phyloP scores from a whole-genome alignment of 306 rosid genomes.

The Dryas octopetala region DNA sequence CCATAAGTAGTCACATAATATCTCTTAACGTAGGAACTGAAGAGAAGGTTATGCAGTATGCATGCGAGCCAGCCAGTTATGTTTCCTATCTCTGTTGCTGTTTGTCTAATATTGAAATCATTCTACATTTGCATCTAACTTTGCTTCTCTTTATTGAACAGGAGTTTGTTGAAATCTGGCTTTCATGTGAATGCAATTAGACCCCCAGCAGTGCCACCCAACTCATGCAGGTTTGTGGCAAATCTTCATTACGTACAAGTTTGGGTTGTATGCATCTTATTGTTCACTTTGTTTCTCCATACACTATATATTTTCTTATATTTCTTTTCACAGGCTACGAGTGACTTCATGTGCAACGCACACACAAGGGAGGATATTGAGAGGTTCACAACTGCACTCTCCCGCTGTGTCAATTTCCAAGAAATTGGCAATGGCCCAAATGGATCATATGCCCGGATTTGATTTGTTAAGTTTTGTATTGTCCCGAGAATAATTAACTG shows the following conservation, averaged over 20 bases:
- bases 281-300: neutral
- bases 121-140: slow-evolving; percentile 16
- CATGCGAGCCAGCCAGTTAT: slow-evolving; percentile 67
- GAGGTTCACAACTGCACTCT: slow-evolving; percentile 59
- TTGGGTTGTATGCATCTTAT: neutral
- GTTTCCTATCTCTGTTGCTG: neutral
- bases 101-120: neutral
- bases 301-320: neutral
- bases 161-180: slow-evolving; percentile 78
- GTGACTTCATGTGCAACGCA: slow-evolving; percentile 72
- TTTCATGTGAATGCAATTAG: slow-evolving; percentile 86
- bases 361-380: slow-evolving; percentile 65
- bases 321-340: slow-evolving; percentile 44
- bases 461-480: neutral
- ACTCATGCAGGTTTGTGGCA: slow-evolving; percentile 81
- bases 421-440: slow-evolving; percentile 48
- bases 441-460: slow-evolving; percentile 55
- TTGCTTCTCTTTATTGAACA: slow-evolving; percentile 36
- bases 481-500: no score
- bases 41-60: slow-evolving; percentile 63
- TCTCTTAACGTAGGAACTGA: slow-evolving; percentile 84
- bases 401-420: slow-evolving; percentile 54
- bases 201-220: slow-evolving; percentile 93
- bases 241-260: neutral
- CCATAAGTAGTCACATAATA: slow-evolving; percentile 79